Conservation (phyloP, 495 filamentous ascomycete species). For the Hypomontagnella monticulosa region DNA sequence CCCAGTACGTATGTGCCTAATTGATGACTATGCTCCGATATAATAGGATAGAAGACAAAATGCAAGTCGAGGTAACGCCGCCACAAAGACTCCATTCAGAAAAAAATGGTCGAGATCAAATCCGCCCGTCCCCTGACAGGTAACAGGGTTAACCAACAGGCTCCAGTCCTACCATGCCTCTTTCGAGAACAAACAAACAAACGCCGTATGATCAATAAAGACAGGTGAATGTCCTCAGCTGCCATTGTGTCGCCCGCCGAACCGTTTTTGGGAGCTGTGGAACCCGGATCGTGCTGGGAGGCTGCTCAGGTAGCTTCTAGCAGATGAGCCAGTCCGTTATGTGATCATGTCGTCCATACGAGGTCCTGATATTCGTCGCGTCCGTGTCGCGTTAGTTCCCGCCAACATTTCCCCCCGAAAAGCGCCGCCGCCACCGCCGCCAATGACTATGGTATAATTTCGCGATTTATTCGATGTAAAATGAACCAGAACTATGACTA, state of each 20-base stretch:
- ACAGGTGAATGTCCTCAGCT: slow-evolving; percentile 23
- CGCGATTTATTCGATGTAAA: slow-evolving; percentile 34
- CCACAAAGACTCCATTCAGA: slow-evolving; percentile 32
- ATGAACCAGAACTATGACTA: slow-evolving; percentile 44
- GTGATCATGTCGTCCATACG: slow-evolving; percentile 9
- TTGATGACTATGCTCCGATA: slow-evolving; percentile 31
- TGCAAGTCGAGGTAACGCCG: slow-evolving; percentile 35
- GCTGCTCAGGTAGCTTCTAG: slow-evolving; percentile 6
- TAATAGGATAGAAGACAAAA: slow-evolving; percentile 11
- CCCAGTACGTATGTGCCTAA: slow-evolving; percentile 27
- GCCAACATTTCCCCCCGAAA: slow-evolving; percentile 2
- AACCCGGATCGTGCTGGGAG: slow-evolving; percentile 7
- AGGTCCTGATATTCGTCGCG: slow-evolving; percentile 15
- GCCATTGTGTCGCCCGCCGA: slow-evolving; percentile 14
- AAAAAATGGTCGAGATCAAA: slow-evolving; percentile 22
- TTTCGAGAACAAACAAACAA: slow-evolving; percentile 30
- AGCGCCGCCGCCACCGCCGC: slow-evolving; percentile 24
- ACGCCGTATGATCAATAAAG: slow-evolving; percentile 33
- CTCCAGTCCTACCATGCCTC: slow-evolving; percentile 16
- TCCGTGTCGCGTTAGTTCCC: slow-evolving; percentile 9
- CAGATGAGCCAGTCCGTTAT: neutral
- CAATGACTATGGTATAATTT: slow-evolving; percentile 38
- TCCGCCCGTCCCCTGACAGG: slow-evolving; percentile 13
- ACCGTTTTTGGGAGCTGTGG: slow-evolving; percentile 9
- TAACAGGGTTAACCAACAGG: slow-evolving; percentile 9